Evolutionary conservation across 352 stramenopile genomes (phyloP).

Genomic region (Phytophthora europaea): DNA sequence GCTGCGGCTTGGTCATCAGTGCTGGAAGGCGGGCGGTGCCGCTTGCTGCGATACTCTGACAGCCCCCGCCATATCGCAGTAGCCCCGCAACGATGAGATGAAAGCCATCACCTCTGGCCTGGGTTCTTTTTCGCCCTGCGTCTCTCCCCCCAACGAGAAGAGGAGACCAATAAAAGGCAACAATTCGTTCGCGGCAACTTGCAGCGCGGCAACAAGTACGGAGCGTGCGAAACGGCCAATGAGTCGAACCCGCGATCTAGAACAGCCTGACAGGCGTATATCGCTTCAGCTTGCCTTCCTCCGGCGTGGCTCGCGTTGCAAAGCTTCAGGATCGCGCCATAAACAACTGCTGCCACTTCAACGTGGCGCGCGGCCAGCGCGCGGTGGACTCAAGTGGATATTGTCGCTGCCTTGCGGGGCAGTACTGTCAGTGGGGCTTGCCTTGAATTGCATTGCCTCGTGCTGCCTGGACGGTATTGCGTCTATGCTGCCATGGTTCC

Average conservation of each 20-base stretch:
- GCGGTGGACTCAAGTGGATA: conserved; percentile 21
- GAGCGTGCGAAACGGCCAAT: conserved; percentile 22
- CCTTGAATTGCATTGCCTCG: background rate
- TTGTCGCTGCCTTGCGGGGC: conserved; percentile 4
- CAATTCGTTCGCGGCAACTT: background rate
- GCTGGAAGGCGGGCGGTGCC: conserved; percentile 1
- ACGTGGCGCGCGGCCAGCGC: conserved; percentile 11
- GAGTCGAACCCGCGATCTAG: conserved; percentile 23
- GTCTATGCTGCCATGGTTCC: background rate
- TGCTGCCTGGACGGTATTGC: background rate
- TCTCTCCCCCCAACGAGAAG: background rate
- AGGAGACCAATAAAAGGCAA: background rate
- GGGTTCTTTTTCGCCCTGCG: background rate
- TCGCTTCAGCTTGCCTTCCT: conserved; percentile 21
- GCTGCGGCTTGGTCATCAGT: conserved; percentile 28
- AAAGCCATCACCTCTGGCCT: background rate
- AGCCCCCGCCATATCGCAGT: background rate
- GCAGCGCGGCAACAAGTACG: conserved; percentile 2
- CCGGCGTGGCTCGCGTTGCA: conserved; percentile 19
- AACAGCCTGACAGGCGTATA: conserved; percentile 6
- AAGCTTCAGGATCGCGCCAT: conserved; percentile 29
- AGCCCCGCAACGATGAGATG: background rate
- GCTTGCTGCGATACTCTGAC: background rate
- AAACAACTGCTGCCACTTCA: conserved; percentile 28
- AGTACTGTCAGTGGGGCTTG: background rate